Percentiles rank a stretch among this genome's conserved stretches.
phyloP scores from a whole-genome alignment of 805 yeast genomes.

The Hanseniaspora meyeri region DNA sequence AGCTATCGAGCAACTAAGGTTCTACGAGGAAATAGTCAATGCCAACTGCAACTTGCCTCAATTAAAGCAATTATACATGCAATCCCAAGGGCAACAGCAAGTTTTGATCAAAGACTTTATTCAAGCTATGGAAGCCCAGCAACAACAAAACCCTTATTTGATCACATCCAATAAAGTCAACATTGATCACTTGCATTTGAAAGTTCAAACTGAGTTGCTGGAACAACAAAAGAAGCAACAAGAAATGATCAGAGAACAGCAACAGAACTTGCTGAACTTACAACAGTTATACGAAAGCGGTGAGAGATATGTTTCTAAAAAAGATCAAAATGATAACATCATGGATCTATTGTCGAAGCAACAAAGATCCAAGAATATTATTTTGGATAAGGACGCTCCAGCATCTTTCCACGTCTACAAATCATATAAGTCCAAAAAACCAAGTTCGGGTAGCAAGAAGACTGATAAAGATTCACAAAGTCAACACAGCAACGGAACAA shows the following conservation, averaged over 20 bases:
- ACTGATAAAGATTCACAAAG: not conserved
- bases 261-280: constrained; percentile 1
- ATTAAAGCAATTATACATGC: not conserved
- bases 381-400: constrained; percentile 10
- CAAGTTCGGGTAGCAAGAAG: not conserved
- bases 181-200: not conserved
- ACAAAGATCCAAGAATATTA: constrained; percentile 8
- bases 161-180: not conserved
- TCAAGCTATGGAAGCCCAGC: constrained; percentile 4
- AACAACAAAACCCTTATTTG: constrained; percentile 1
- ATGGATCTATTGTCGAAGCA: not conserved
- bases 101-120: constrained; percentile 1
- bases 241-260: constrained; percentile 12
- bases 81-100: constrained; percentile 6
- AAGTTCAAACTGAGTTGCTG: not conserved
- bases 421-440: constrained; percentile 7
- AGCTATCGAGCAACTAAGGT: constrained; percentile 4
- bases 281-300: constrained; percentile 8
- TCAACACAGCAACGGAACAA: not conserved
- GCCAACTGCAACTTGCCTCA: constrained; percentile 5
- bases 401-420: constrained; percentile 13
- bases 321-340: not conserved
- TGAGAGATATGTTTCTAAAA: not conserved
- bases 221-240: constrained; percentile 10
- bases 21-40: constrained; percentile 4